Evolutionary conservation across 75 land plant species (phyloP), one percentile per base, ranked within the genome.

Genomic region (Selaginella moellendorffii): DNA sequence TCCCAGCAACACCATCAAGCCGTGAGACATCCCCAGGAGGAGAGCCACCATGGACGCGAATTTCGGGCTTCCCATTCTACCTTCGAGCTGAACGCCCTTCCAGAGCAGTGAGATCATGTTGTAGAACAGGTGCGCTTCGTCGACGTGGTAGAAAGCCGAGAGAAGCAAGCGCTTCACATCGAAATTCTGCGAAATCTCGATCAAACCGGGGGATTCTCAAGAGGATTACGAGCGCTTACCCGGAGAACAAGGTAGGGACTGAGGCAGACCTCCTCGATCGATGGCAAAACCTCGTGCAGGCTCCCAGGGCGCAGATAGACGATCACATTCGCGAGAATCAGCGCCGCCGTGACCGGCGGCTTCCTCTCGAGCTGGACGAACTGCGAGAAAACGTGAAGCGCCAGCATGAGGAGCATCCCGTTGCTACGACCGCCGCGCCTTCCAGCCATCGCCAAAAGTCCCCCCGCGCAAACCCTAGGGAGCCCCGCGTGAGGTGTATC

Each of bases 51-150:
- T 85, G 0, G 81, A 66, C 29, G 93, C 88, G 72, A 80, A 91
- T 31, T 87, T 70, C n/a, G 56, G 22, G 52, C 97, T 91, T 29
- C 93, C 93, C 88, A 87, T 84, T 28, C 71, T 68, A 2, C 70
- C 81, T 65, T 91, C 97, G 64, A 91, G 68, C 58, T 87, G 88
- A 29, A 87, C 80, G 17, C 97, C 97, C 63, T 91, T 91, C 97
- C 93, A 91, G 71, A 91, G 53, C 1, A 91, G 80, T 1, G 97
- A 91, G 54, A 82, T 54, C 97, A 91, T 91, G 72, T 91, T 91
- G 79, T 91, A 87, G 25, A 84, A 74, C 29, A 91, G 73, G 68
- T 91, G 97, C 12, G 93, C 23, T 52, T 91, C 97, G 59, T 78
- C 78, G 28, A 72, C 54, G 68, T 91, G 93, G 67, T 87, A 91